phyloP scores from a whole-genome alignment of 805 yeast species.

The Candida maris region DNA sequence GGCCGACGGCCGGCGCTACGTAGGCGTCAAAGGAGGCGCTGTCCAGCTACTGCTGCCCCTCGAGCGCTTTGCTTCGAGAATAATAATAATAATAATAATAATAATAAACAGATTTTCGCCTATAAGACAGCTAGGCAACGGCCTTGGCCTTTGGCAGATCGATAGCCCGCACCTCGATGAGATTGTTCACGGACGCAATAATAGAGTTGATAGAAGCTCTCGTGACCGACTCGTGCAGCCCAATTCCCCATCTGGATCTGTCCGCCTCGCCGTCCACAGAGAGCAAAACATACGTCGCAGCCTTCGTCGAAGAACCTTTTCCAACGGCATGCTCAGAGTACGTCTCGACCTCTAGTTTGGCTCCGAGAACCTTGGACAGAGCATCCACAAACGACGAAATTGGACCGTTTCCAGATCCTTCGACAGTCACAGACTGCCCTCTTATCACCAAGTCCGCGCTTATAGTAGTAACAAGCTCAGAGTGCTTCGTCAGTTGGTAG shows the following conservation, averaged over 20 bases:
- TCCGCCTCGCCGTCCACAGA: slow-evolving; percentile 20
- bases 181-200: slow-evolving; percentile 57
- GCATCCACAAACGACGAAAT: slow-evolving; percentile 72
- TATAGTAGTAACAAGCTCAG: slow-evolving; percentile 41
- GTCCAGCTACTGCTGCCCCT: too few species aligned
- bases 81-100: too few species aligned
- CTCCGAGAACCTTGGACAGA: slow-evolving; percentile 47
- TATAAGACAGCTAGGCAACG: slow-evolving; percentile 4
- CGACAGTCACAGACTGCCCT: slow-evolving; percentile 33
- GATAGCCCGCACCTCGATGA: slow-evolving; percentile 23
- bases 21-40: too few species aligned
- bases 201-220: slow-evolving; percentile 76
- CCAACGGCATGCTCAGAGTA: slow-evolving; percentile 75
- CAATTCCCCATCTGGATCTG: slow-evolving; percentile 76
- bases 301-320: slow-evolving; percentile 64
- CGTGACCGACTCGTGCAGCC: slow-evolving; percentile 85
- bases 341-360: slow-evolving; percentile 57
- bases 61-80: too few species aligned
- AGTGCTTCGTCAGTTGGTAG: slow-evolving; percentile 35
- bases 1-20: too few species aligned
- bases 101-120: slow-evolving; percentile 9
- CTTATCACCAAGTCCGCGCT: slow-evolving; percentile 39
- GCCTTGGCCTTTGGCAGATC: slow-evolving; percentile 9
- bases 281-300: slow-evolving; percentile 61
- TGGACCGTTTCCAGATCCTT: slow-evolving; percentile 75